These are phyloP conservation scores for Apostasia ramifera DNA, from an alignment of 106 monocot species.

Conservation along the genomic window DNA sequence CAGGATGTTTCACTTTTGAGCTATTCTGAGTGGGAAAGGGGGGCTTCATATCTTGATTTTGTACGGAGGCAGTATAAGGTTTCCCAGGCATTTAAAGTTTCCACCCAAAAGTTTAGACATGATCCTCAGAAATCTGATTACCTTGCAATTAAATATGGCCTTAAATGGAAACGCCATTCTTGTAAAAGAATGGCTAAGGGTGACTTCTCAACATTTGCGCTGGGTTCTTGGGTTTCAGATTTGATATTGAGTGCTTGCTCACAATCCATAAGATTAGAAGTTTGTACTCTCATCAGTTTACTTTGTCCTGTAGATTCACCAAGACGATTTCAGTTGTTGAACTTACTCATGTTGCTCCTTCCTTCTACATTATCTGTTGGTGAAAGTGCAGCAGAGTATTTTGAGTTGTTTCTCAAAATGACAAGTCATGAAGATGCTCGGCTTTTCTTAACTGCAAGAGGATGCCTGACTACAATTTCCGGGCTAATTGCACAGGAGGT, in stretches of 20 bases:
- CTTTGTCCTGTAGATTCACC: conserved; percentile 69
- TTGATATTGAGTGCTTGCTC: conserved; percentile 95
- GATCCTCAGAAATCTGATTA: conserved; percentile 70
- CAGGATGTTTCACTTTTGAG: conserved; percentile 73
- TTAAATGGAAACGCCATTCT: conserved; percentile 78
- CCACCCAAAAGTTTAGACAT: conserved; percentile 49
- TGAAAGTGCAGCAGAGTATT: conserved; percentile 98
- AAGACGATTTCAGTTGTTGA: conserved; percentile 78
- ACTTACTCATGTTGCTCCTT: conserved; percentile 69
- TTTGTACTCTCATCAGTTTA: conserved; percentile 69
- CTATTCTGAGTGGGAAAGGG: conserved; percentile 94
- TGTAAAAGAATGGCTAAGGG: conserved; percentile 52
- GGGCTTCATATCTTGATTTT: conserved; percentile 98
- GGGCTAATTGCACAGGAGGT: conserved; percentile 75
- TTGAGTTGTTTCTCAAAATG: conserved; percentile 85
- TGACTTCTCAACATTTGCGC: conserved; percentile 76
- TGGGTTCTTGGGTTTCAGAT: conserved; percentile 96
- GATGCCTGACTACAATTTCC: conserved; percentile 69
- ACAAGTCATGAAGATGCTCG: conserved; percentile 66
- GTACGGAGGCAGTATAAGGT: conserved; percentile 90
- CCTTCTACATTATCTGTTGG: conserved; percentile 71
- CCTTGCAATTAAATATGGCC: conserved; percentile 80
- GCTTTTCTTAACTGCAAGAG: conserved; percentile 82
- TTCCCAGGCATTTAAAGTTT: conserved; percentile 54
- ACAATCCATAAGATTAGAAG: conserved; percentile 93